phyloP scores from a whole-genome alignment of 2,329 filamentous ascomycete genomes.

The Botrytis aclada region DNA sequence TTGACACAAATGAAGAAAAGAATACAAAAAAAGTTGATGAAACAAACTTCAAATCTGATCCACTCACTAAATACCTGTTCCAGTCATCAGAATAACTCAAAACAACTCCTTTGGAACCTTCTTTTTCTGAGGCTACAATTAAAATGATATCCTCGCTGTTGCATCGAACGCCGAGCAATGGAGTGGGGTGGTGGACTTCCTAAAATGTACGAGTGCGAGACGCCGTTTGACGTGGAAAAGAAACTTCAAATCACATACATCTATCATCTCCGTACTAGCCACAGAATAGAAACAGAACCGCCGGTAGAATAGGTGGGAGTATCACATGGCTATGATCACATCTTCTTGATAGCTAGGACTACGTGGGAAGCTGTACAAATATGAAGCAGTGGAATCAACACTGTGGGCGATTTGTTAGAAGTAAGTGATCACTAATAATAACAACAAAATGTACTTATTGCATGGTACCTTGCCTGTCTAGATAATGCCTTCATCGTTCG shows the following conservation, averaged over 20 bases:
- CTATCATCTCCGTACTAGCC: neutral
- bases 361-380: neutral
- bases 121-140: neutral
- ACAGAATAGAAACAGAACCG: neutral
- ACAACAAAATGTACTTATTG: neutral
- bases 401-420: neutral
- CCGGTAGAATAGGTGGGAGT: neutral
- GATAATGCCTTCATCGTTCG: neutral
- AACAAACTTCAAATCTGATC: slow-evolving; percentile 11
- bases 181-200: neutral
- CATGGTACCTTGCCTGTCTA: neutral
- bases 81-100: neutral
- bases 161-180: neutral
- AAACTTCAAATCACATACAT: neutral
- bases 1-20: neutral
- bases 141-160: neutral
- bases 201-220: slow-evolving; percentile 10
- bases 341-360: neutral
- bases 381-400: neutral
- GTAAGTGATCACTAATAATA: neutral
- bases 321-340: neutral
- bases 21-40: neutral
- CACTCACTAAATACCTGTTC: neutral
- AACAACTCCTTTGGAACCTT: neutral
- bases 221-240: slow-evolving; percentile 5